These are phyloP conservation scores for Colletotrichum sp. DNA, from an alignment of 2,329 filamentous ascomycete species.

Conservation along the genomic window DNA sequence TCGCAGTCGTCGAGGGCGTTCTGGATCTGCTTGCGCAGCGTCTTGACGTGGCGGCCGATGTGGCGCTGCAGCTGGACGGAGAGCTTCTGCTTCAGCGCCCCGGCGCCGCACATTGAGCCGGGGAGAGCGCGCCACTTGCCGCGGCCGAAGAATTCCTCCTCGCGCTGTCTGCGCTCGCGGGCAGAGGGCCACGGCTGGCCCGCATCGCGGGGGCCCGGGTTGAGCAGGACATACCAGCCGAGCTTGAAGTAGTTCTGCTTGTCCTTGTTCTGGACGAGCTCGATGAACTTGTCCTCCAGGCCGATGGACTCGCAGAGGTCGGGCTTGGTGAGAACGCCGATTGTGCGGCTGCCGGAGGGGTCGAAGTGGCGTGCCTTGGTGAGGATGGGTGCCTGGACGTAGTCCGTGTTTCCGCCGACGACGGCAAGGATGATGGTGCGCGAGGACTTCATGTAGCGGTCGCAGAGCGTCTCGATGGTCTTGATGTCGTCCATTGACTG, in stretches of 20 bases:
- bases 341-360: conserved; percentile 52
- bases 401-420: conserved; percentile 60
- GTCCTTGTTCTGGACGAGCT: conserved; percentile 57
- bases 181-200: conserved; percentile 49
- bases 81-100: conserved; percentile 51
- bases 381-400: conserved; percentile 57
- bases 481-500: conserved; percentile 58
- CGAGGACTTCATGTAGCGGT: conserved; percentile 60
- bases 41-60: conserved; percentile 57
- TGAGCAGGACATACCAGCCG: conserved; percentile 57
- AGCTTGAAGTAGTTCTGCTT: conserved; percentile 55
- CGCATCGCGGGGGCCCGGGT: conserved; percentile 47
- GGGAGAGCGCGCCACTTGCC: conserved; percentile 55
- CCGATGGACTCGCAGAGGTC: conserved; percentile 59
- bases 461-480: conserved; percentile 56
- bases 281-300: conserved; percentile 58
- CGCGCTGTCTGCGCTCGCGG: conserved; percentile 45
- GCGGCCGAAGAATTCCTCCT: conserved; percentile 53
- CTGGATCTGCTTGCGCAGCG: conserved; percentile 55
- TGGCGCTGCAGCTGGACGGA: conserved; percentile 56
- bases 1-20: conserved; percentile 54
- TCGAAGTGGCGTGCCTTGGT: conserved; percentile 57
- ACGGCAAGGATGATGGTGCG: conserved; percentile 62
- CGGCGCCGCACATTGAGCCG: conserved; percentile 51
- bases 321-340: conserved; percentile 58